phyloP scores from a whole-genome alignment of 257 asterid genomes.

The Plantago ovata region DNA sequence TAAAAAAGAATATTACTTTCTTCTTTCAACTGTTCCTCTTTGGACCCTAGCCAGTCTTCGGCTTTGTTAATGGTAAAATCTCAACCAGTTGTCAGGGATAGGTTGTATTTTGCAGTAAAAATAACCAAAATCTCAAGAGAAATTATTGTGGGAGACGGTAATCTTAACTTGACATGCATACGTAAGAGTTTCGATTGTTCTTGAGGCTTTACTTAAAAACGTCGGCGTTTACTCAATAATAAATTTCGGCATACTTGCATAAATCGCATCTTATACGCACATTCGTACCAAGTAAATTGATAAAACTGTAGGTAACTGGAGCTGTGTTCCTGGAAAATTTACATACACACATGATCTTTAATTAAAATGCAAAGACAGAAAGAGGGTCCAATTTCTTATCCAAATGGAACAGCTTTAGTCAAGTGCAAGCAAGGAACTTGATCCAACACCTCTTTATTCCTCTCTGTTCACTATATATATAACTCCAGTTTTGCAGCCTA shows the following conservation, averaged over 20 bases:
- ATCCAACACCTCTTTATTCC: constrained; percentile 41
- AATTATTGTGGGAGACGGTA: no score
- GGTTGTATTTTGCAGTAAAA: no score
- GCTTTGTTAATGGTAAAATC: background rate
- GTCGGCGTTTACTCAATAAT: no score
- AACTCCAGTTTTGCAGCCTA: constrained; percentile 15
- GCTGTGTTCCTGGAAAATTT: background rate
- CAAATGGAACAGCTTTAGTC: constrained; percentile 31
- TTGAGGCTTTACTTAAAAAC: no score
- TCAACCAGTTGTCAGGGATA: no score
- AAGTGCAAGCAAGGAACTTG: constrained; percentile 73
- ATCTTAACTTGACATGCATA: no score
- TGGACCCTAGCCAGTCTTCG: background rate
- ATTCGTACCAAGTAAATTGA: no score
- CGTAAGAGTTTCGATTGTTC: no score
- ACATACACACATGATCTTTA: background rate
- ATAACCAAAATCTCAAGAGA: no score
- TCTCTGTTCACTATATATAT: constrained; percentile 43
- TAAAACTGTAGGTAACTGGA: background rate
- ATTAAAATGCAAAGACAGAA: background rate
- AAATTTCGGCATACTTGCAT: no score
- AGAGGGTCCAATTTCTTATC: constrained; percentile 42
- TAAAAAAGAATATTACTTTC: constrained; percentile 20
- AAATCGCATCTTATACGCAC: no score
- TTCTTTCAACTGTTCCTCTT: no score